Evolutionary conservation across 2,329 filamentous ascomycete genomes (phyloP).

Genomic region (Fusarium foetens): DNA sequence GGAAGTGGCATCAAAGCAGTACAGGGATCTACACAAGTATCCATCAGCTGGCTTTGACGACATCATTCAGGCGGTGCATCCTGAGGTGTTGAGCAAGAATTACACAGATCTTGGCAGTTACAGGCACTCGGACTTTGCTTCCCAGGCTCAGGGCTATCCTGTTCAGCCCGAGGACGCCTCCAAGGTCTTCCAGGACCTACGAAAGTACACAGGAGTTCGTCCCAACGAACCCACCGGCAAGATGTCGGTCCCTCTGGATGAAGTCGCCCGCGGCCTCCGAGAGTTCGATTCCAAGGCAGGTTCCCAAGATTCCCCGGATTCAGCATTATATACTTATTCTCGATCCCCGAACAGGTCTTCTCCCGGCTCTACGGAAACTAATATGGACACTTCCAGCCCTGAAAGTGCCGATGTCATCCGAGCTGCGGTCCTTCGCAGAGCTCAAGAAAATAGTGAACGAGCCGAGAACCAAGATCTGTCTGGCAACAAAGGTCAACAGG

Average conservation of each 20-base stretch:
- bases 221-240: conserved; percentile 51
- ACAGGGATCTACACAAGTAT: conserved; percentile 49
- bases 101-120: conserved; percentile 58
- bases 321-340: conserved; percentile 43
- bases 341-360: conserved; percentile 34
- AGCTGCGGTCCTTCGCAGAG: conserved; percentile 46
- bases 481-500: conserved; percentile 1
- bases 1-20: conserved; percentile 48
- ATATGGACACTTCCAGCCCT: conserved; percentile 32
- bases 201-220: conserved; percentile 52
- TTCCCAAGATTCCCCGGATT: conserved; percentile 38
- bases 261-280: conserved; percentile 49
- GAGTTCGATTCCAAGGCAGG: conserved; percentile 53
- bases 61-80: conserved; percentile 43
- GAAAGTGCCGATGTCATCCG: conserved; percentile 49
- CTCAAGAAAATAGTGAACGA: conserved; percentile 34
- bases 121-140: conserved; percentile 45
- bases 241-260: conserved; percentile 45
- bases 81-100: conserved; percentile 52
- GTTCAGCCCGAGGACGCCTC: conserved; percentile 50
- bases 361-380: conserved; percentile 32
- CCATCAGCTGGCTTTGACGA: conserved; percentile 47
- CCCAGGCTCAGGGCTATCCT: conserved; percentile 42
- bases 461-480: conserved; percentile 20
- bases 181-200: conserved; percentile 55